Evolutionary conservation across 2,329 filamentous ascomycete species (phyloP), one percentile per base, ranked within the genome.

Genomic region (Aureobasidium mangrovei): DNA sequence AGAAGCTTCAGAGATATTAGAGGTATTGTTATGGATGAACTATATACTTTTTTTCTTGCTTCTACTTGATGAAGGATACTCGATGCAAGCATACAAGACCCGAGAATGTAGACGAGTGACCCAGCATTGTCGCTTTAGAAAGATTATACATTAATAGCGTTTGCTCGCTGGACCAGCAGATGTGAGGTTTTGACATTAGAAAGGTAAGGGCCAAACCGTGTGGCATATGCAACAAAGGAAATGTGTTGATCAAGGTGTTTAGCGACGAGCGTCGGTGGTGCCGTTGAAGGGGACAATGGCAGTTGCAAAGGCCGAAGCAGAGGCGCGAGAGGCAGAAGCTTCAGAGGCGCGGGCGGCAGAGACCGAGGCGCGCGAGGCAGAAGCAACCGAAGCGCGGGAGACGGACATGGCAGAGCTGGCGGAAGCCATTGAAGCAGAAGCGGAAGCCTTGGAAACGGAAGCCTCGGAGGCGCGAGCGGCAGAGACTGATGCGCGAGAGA

Each of bases 401-500:
- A 27, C 49, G 7, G 49, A 53, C 10, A 27, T 26, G 32, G 33
- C 40, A 8, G 49, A 44, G 6, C 40, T 36, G 27, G 41, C 49
- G 31, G 49, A 53, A 7, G 28, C 40, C 41, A 39, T 44, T 40
- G 49, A 53, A n/a, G 33, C 49, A n/a, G 39, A 6, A 3, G 41
- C 40, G 4, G 8, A 3, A 12, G 32, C 26, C 26, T 10, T 29
- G 41, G 49, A 36, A 10, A 28, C 40, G 8, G 41, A 45, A n/a
- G 35, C 41, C 3, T 24, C 8, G 3, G 48, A 52, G 26, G 41
- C 33, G 18, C 49, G 49, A 45, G 49, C 49, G 26, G 40, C 40
- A 40, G 49, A 53, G 40, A 45, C 49, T 3, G 49, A 53, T 32
- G 49, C 49, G 41, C 48, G 48, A 5, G 48, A 52, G 10, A 27